Conservation (phyloP, 148 eudicot species). For the Rhododendron mucronatum region DNA sequence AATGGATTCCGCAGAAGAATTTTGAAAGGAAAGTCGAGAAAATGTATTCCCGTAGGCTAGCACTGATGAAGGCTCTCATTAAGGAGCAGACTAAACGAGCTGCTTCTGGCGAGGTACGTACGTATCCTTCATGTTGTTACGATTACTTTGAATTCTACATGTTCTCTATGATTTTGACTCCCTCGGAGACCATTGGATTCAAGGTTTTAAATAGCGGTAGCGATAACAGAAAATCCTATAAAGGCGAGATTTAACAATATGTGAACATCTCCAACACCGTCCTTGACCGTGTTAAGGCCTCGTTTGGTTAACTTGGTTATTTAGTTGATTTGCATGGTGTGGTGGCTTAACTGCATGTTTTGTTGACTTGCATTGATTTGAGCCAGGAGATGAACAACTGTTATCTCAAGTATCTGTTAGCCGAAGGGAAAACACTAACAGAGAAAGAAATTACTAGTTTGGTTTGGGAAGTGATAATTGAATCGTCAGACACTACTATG, state of each 20-base stretch:
- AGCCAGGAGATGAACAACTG: conserved; percentile 48
- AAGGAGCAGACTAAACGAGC: conserved; percentile 40
- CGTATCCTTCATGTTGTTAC: background rate
- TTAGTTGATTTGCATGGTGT: background rate
- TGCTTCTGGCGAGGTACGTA: conserved; percentile 52
- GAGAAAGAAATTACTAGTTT: conserved; percentile 62
- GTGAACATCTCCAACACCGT: too few species aligned
- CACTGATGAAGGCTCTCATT: conserved; percentile 72
- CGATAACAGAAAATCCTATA: too few species aligned
- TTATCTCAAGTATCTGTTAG: conserved; percentile 54
- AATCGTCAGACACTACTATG: conserved; percentile 74
- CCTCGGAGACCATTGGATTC: too few species aligned
- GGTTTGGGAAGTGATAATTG: conserved; percentile 82
- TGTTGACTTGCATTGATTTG: background rate
- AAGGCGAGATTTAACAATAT: too few species aligned
- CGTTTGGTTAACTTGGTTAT: background rate
- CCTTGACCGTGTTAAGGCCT: background rate
- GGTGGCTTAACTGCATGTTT: background rate
- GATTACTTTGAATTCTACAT: too few species aligned
- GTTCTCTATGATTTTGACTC: background rate
- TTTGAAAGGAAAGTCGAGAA: conserved; percentile 48
- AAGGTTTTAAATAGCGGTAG: too few species aligned
- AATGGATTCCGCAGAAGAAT: conserved; percentile 67
- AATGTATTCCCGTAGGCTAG: conserved; percentile 48
- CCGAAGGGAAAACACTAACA: conserved; percentile 52